Evolutionary conservation across 768 basidiomycete genomes (phyloP), one percentile per base, ranked within the genome.

Genomic region (Krasilnikovozyma curviuscula): DNA sequence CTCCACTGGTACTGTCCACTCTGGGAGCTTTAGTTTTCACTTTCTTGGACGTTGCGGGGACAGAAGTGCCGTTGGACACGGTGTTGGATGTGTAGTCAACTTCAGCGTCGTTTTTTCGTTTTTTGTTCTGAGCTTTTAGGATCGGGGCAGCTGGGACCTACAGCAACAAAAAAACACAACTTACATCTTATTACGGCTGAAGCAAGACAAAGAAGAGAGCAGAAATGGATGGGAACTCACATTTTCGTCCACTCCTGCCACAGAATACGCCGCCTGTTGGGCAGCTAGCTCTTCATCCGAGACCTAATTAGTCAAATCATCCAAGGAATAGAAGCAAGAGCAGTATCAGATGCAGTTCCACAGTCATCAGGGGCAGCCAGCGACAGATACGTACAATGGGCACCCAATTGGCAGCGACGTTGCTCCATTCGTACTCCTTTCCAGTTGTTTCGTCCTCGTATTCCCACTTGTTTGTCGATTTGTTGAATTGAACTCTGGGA

Each of bases 191-290:
- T 34, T 32, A 1, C 6, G 29, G 7, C 3, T 33, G 18, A 9
- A 1, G 3, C 24, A 6, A 19, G 29, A 23, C 18, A 44, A 9
- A 16, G 35, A 3, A 25, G 24, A 9, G 4, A 33, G 29, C 13
- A 16, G 44, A 8, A 21, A 13, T 21, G 33, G n/a, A 27, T 24
- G 8, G 12, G 42, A n/a, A 66, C 77, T 61, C 63, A 84, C 89
- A 68, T 78, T 74, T 70, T 97, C 93, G 61, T 98, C 91, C 21
- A 98, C 88, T 9, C 91, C 93, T 13, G 70, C 71, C 1, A 98
- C 71, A 0, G 85, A 80, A 65, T 98, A 98, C 1, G 86, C 89
- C 1, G 85, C 88, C 68, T 97, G 93, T 62, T 98, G 91, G 21
- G 77, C 78, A 60, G 77, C 78, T 49, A 91, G 55, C 12, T 83